phyloP scores from a whole-genome alignment of 106 monocot genomes.

The Agapanthus africanus region DNA sequence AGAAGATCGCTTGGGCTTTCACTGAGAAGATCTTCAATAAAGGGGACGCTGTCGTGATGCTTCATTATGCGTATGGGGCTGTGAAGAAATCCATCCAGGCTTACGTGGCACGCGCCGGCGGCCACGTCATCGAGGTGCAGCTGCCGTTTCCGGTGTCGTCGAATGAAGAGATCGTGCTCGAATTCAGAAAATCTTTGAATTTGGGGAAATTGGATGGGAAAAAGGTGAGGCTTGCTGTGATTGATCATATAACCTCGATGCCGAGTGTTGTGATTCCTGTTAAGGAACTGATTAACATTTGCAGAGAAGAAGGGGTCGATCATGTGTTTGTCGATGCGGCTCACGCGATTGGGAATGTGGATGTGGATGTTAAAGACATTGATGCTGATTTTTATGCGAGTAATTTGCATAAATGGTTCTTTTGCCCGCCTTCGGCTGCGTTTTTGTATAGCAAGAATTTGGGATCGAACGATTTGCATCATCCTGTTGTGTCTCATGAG shows the following conservation, averaged over 20 bases:
- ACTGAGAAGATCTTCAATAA: slow-evolving; percentile 30
- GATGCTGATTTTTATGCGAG: slow-evolving; percentile 55
- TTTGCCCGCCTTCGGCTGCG: slow-evolving; percentile 54
- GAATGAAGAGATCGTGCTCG: slow-evolving; percentile 23
- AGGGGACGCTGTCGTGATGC: slow-evolving; percentile 53
- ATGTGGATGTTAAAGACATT: slow-evolving; percentile 45
- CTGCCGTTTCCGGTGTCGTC: slow-evolving; percentile 49
- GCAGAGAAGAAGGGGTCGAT: slow-evolving; percentile 51
- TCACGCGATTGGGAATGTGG: slow-evolving; percentile 45
- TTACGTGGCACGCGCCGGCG: slow-evolving; percentile 48
- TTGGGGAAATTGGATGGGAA: slow-evolving; percentile 33
- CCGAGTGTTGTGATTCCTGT: slow-evolving; percentile 53
- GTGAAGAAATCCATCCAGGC: slow-evolving; percentile 64
- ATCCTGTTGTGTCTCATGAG: slow-evolving; percentile 52
- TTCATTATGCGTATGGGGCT: slow-evolving; percentile 44
- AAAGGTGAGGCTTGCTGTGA: slow-evolving; percentile 44
- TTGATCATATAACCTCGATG: slow-evolving; percentile 62
- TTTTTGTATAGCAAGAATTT: slow-evolving; percentile 36
- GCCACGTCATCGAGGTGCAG: slow-evolving; percentile 46
- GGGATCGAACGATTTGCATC: slow-evolving; percentile 22
- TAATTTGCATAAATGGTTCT: slow-evolving; percentile 67
- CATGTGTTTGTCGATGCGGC: slow-evolving; percentile 59
- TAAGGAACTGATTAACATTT: slow-evolving; percentile 46
- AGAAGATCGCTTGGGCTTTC: slow-evolving; percentile 43
- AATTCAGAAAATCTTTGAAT: slow-evolving; percentile 35